These are phyloP conservation scores for Penicillium sp. DNA, from an alignment of 2,329 filamentous ascomycete genomes.

Conservation along the genomic window DNA sequence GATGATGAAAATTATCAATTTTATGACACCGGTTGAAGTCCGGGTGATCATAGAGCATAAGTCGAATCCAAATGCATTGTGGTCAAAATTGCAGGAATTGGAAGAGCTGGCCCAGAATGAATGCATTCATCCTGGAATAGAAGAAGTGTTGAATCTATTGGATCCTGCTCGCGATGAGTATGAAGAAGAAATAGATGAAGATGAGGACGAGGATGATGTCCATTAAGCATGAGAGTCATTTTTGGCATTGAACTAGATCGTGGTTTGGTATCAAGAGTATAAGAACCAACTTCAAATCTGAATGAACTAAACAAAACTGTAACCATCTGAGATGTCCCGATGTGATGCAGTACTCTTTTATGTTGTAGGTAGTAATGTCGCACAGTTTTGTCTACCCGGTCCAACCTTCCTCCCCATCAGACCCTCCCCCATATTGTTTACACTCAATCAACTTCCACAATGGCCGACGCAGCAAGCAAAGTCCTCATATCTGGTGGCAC, in stretches of 20 bases:
- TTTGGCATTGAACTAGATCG: not conserved
- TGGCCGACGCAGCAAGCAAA: conserved; percentile 21
- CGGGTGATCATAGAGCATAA: conserved; percentile 12
- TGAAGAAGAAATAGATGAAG: not conserved
- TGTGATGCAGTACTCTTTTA: too few relatives aligned
- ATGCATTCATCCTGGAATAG: conserved; percentile 5
- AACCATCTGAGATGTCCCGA: too few relatives aligned
- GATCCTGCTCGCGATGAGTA: not conserved
- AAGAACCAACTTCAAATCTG: not conserved
- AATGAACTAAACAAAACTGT: too few relatives aligned
- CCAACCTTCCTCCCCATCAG: not conserved
- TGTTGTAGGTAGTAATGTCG: not conserved
- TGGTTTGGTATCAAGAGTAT: not conserved
- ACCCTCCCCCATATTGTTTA: not conserved
- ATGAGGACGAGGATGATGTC: not conserved
- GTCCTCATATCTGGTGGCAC: conserved; percentile 42
- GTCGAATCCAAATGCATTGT: not conserved
- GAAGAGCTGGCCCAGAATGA: not conserved
- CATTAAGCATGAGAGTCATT: not conserved
- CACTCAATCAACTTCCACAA: not conserved
- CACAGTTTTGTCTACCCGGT: not conserved
- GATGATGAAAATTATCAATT: conserved; percentile 8
- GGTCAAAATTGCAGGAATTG: conserved; percentile 11
- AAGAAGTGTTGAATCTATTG: not conserved
- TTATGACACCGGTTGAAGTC: conserved; percentile 6